These are phyloP conservation scores for Rhizopogon vinicolor DNA, from an alignment of 768 basidiomycete genomes.

Conservation along the genomic window DNA sequence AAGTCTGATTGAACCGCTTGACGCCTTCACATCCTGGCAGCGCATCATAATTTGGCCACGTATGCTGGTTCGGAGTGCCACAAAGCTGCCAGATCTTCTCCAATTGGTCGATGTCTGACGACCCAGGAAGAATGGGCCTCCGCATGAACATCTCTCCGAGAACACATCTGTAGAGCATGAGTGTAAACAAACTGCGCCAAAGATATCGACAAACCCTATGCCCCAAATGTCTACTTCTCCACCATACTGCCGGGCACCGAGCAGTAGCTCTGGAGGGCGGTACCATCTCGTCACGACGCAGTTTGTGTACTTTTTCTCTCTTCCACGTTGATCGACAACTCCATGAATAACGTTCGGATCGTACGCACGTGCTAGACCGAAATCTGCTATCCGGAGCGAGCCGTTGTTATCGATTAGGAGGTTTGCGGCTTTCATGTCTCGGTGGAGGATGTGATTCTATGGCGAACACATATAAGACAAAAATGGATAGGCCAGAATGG, in stretches of 20 bases:
- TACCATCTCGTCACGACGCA: constrained; percentile 97
- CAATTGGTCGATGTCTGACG: constrained; percentile 87
- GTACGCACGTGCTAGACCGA: constrained; percentile 87
- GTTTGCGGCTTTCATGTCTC: constrained; percentile 99
- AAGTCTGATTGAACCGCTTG: constrained; percentile 48
- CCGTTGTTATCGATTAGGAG: constrained; percentile 88
- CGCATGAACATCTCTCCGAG: constrained; percentile 95
- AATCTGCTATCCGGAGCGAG: constrained; percentile 86
- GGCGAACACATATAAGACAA: constrained; percentile 7
- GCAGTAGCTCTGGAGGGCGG: constrained; percentile 85
- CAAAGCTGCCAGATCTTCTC: constrained; percentile 88
- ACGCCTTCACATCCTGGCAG: constrained; percentile 80
- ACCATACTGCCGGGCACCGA: constrained; percentile 87
- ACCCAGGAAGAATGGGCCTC: constrained; percentile 82
- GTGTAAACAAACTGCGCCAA: neutral
- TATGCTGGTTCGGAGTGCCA: constrained; percentile 80
- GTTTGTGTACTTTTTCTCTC: constrained; percentile 83
- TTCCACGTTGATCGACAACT: constrained; percentile 35
- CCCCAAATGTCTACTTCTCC: constrained; percentile 98
- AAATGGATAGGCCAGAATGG: neutral
- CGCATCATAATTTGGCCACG: constrained; percentile 73
- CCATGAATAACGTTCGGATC: constrained; percentile 46
- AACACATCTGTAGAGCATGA: constrained; percentile 59
- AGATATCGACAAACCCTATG: constrained; percentile 61
- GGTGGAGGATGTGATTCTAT: constrained; percentile 94